These are phyloP conservation scores for Trichophyton mentagrophytes DNA, from an alignment of 2,329 filamentous ascomycete genomes.

Conservation along the genomic window DNA sequence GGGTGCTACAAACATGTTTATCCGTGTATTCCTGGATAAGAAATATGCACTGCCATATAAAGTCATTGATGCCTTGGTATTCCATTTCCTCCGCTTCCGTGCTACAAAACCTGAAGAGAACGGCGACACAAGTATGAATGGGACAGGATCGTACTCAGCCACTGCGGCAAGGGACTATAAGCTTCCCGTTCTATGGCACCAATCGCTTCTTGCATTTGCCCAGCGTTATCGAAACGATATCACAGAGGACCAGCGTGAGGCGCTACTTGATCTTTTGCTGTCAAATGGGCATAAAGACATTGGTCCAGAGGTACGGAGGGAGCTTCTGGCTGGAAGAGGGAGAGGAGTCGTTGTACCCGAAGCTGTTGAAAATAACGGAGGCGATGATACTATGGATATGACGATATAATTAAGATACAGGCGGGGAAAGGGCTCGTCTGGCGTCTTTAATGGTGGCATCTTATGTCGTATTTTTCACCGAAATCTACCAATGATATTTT, in stretches of 20 bases:
- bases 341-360: constrained; percentile 52
- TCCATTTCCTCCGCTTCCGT: constrained; percentile 88
- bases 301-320: constrained; percentile 78
- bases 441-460: neutral
- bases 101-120: constrained; percentile 50
- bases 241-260: constrained; percentile 87
- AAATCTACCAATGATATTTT: neutral
- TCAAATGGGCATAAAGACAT: constrained; percentile 77
- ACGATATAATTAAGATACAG: constrained; percentile 21
- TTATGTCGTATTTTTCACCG: neutral
- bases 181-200: constrained; percentile 91
- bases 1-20: constrained; percentile 88
- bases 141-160: constrained; percentile 26
- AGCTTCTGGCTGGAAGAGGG: constrained; percentile 76
- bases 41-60: constrained; percentile 93
- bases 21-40: constrained; percentile 86
- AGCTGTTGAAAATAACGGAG: constrained; percentile 42
- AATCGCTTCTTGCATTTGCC: constrained; percentile 81
- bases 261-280: constrained; percentile 72
- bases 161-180: constrained; percentile 46
- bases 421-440: neutral
- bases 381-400: constrained; percentile 84
- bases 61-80: constrained; percentile 86
- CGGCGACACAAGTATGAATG: constrained; percentile 39
- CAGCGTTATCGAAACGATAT: constrained; percentile 93